These are phyloP conservation scores for Solanum verrucosum DNA, from an alignment of 257 asterid genomes.

Conservation along the genomic window DNA sequence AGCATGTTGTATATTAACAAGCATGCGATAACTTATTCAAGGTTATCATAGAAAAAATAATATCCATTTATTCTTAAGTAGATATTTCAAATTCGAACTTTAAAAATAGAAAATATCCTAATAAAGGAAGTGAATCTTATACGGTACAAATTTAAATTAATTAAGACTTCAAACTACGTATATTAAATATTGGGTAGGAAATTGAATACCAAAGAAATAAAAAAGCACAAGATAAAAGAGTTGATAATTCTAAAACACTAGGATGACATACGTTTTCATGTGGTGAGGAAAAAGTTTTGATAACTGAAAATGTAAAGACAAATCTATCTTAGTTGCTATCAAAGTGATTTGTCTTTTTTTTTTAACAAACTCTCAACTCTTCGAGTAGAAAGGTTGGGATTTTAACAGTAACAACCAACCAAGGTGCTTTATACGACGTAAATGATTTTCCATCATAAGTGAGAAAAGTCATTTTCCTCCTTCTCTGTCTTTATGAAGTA, in stretches of 20 bases:
- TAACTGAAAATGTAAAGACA: background rate
- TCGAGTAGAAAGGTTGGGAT: background rate
- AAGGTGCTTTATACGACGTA: background rate
- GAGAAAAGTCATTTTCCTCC: background rate
- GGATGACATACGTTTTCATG: background rate
- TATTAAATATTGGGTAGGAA: background rate
- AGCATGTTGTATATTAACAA: background rate
- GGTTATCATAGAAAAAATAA: background rate
- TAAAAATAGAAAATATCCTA: too few species aligned
- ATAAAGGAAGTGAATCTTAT: too few species aligned
- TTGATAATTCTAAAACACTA: background rate
- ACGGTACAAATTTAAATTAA: background rate
- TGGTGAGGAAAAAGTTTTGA: background rate
- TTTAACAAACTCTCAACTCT: background rate
- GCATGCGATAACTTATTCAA: background rate
- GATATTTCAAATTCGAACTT: too few species aligned
- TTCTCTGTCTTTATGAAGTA: background rate
- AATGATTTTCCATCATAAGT: background rate
- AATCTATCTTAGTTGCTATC: background rate
- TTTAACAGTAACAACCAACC: background rate
- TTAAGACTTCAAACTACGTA: rapidly evolving
- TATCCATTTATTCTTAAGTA: too few species aligned
- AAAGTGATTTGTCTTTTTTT: background rate
- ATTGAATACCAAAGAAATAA: background rate
- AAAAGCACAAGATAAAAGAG: background rate